Evolutionary conservation across 345 rosid genomes (phyloP), one percentile per base, ranked within the genome.

Genomic region (Triadica sebifera): DNA sequence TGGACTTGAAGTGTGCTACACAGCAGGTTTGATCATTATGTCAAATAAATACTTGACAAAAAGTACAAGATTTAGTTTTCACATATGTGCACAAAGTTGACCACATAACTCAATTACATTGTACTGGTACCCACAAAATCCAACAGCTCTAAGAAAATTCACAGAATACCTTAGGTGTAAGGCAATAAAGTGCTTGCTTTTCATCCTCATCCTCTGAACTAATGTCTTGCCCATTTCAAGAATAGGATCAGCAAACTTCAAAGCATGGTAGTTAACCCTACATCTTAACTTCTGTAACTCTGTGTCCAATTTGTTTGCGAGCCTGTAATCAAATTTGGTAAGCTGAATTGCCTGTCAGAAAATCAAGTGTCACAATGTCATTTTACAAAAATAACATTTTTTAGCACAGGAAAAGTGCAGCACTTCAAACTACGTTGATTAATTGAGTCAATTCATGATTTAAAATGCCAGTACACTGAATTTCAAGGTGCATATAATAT

Each of bases 271-370:
- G 75, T 96, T 96, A 56, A 91, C 99, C 86, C 97, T 87, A 78
- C 99, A 96, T 81, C 99, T 89, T 84, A 96, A 77, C 81, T 93
- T 93, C 80, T 96, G 99, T 78, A 96, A 71, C 62, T 93, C 93
- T 22, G 89, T 82, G 77, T 85, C 86, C 88, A 96, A 79, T 82
- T 80, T 96, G 84, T 96, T 96, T 72, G 99, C 85, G 3, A 96
- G 94, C 76, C 99, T 90, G 76, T 93, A 96, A 83, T 96, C 99
- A 78, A 91, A 96, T 83, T 93, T 96, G 65, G 81, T 80, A 45
- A 96, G 84, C 74, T 93, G 96, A 86, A 96, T 88, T 43, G 90
- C 98, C 92, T 96, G 93, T 72, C 61, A 72, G 67, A 78, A 20
- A 72, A 67, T 66, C 45, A 72, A 71, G 65, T 52, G 2, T 61